A percentile compares a stretch with the other conserved stretches of the same genome.
These are phyloP conservation scores for Mucor plumbeus DNA, from an alignment of 371 early-diverging fungal genomes.

Conservation along the genomic window DNA sequence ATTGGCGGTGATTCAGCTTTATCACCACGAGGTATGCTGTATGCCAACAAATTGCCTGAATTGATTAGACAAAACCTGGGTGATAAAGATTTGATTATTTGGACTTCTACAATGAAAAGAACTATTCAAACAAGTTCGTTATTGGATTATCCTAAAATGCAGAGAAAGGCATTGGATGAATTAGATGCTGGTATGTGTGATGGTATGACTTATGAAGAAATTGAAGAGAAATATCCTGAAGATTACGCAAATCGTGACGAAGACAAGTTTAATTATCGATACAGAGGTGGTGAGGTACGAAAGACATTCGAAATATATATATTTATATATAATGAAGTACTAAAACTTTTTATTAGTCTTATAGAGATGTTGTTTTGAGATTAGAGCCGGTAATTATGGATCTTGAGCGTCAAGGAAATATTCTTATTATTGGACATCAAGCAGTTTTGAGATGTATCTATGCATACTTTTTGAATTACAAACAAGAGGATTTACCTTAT, in stretches of 20 bases:
- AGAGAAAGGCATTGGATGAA: slow-evolving; percentile 98
- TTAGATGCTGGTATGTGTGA: slow-evolving; percentile 97
- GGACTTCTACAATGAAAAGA: slow-evolving; percentile 94
- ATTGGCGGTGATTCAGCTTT: slow-evolving; percentile 96
- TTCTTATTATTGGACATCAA: slow-evolving; percentile 94
- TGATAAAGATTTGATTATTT: slow-evolving; percentile 78
- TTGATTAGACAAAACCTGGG: slow-evolving; percentile 76
- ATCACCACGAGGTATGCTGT: slow-evolving; percentile 83
- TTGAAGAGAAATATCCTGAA: slow-evolving; percentile 83
- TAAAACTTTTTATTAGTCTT: slow-evolving; percentile 55
- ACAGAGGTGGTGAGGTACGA: slow-evolving; percentile 89
- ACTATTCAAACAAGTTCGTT: slow-evolving; percentile 88
- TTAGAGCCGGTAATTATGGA: slow-evolving; percentile 92
- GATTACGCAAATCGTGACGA: slow-evolving; percentile 90
- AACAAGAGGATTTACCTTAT: slow-evolving; percentile 94
- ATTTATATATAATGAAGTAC: too few relatives aligned
- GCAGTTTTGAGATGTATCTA: slow-evolving; percentile 94
- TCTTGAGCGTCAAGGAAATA: slow-evolving; percentile 94
- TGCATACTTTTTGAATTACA: slow-evolving; percentile 90
- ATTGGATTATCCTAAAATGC: slow-evolving; percentile 84
- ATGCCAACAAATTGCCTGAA: slow-evolving; percentile 82
- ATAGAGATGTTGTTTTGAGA: slow-evolving; percentile 72
- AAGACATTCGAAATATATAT: too few relatives aligned
- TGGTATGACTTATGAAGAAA: slow-evolving; percentile 97
- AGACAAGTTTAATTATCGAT: slow-evolving; percentile 94